phyloP scores from a whole-genome alignment of 495 filamentous ascomycete genomes.

The Podospora comata region DNA sequence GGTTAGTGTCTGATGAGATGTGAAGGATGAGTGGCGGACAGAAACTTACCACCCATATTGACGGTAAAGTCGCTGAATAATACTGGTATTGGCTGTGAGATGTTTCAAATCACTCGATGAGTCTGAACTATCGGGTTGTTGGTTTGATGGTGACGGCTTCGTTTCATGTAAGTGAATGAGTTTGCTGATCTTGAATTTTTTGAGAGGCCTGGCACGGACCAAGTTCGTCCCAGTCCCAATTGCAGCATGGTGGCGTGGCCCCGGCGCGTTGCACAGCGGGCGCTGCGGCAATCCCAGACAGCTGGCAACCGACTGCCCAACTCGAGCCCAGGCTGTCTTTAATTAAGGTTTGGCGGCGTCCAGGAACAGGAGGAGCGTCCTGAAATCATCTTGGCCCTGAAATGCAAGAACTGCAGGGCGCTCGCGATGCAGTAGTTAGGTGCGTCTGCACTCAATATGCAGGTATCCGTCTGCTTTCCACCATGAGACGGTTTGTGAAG shows the following conservation, averaged over 20 bases:
- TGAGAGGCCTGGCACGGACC: not conserved
- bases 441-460: not conserved
- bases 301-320: conserved; percentile 12
- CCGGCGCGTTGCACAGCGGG: conserved; percentile 1
- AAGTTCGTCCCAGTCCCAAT: not conserved
- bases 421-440: not conserved
- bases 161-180: conserved; percentile 1
- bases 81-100: not conserved
- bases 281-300: conserved; percentile 4
- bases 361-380: conserved; percentile 6
- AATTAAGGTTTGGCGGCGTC: not conserved
- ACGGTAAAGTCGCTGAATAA: not conserved
- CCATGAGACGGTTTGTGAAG: not conserved
- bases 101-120: not conserved
- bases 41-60: conserved; percentile 5
- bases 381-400: conserved; percentile 6
- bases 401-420: conserved; percentile 11
- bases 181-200: not conserved
- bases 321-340: not conserved
- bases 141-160: not conserved
- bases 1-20: not conserved
- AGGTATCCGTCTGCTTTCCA: not conserved
- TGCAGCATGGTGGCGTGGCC: not conserved
- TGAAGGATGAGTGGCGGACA: not conserved
- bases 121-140: not conserved